Evolutionary conservation across 306 rosid genomes (phyloP), one percentile per base, ranked within the genome.

Genomic region (Rosa lucieae): DNA sequence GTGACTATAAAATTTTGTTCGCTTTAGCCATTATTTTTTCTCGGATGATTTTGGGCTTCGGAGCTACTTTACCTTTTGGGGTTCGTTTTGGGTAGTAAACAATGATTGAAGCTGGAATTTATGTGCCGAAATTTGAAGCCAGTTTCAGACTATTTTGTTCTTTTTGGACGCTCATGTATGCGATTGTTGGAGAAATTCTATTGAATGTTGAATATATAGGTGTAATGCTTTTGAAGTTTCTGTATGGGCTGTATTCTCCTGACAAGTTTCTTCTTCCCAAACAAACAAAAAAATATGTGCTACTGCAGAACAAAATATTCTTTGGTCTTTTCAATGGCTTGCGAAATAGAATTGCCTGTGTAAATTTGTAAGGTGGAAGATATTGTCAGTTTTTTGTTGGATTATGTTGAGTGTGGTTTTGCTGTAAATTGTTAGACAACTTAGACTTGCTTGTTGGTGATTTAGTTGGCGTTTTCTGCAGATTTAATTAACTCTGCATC

Each of bases 111-210:
- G 40, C 40, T 37, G 32, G 74, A 14, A 51, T 49, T 66, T 15
- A 6, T 40, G 53, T 44, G 47, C 63, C 29, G 23, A 59, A 78
- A 49, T 62, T 73, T 70, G 61, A 62, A 74, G 29, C 47, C 15
- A 9, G 42, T 59, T 47, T 29, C 14, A 15, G 29, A 20, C 26
- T 29, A 5, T 42, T 12, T 58, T 26, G 12, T n/a, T 43, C 17
- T 69, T 43, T n/a, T 65, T 17, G 46, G 21, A 5, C 6, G 43
- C 46, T 61, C 12, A 13, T 15, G 23, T 37, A 9, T 55, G 23
- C 40, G 71, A 35, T 55, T 12, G 12, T 39, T 12, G 21, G 52
- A 56, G 21, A 43, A 35, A 6, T 48, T 47, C 32, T 35, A 10
- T 73, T 1, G 48, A 74, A 3, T 37, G 65, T 56, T n/a, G 15